phyloP scores from a whole-genome alignment of 371 early-diverging fungal species.

The Nematocida ausubeli region DNA sequence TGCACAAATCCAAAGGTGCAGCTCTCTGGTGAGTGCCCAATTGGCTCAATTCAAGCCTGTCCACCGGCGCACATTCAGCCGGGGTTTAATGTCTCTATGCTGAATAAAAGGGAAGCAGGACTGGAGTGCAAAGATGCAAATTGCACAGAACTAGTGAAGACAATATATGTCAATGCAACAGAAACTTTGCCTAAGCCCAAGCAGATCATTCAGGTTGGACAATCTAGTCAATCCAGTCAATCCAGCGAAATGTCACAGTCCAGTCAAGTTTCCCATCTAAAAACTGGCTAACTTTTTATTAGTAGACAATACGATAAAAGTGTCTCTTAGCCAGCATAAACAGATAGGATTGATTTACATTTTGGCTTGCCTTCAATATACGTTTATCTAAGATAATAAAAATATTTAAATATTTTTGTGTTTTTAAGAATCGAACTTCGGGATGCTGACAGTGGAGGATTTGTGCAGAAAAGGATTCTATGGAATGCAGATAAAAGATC shows the following conservation, averaged over 20 bases:
- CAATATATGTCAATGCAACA: slow-evolving; percentile 32
- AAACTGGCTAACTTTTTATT: too few species aligned
- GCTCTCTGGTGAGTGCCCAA: slow-evolving; percentile 38
- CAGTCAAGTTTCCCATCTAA: too few species aligned
- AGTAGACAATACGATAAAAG: too few species aligned
- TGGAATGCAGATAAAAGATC: slow-evolving; percentile 25
- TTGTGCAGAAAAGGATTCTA: slow-evolving; percentile 51
- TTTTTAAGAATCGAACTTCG: slow-evolving; percentile 41
- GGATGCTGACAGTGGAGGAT: slow-evolving; percentile 29
- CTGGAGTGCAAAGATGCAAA: slow-evolving; percentile 9
- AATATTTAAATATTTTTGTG: slow-evolving; percentile 5
- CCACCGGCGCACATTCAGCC: background rate
- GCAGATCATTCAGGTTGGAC: too few species aligned
- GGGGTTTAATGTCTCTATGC: background rate
- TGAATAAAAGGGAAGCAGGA: background rate
- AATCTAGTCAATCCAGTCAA: too few species aligned
- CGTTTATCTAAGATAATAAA: slow-evolving; percentile 6
- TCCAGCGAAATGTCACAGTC: too few species aligned
- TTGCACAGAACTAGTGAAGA: slow-evolving; percentile 34
- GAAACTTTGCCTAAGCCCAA: background rate
- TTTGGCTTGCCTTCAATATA: background rate
- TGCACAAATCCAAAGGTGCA: slow-evolving; percentile 11
- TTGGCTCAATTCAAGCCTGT: slow-evolving; percentile 2
- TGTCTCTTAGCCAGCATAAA: background rate
- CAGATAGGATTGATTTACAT: background rate